Conservation (phyloP, 2,329 filamentous ascomycete species). For the Fusarium sp. region DNA sequence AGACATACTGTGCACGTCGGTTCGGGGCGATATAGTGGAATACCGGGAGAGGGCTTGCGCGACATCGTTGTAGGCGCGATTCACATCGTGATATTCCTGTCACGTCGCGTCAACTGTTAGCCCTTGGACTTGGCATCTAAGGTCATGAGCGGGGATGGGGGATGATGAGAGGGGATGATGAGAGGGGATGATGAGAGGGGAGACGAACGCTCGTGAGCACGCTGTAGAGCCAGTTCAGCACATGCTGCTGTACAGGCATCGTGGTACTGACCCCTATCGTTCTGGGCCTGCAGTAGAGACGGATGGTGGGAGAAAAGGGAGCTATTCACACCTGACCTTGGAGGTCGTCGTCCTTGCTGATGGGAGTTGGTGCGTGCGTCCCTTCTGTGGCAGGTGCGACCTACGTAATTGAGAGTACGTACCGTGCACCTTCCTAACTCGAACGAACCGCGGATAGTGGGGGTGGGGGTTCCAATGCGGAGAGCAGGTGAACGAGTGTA, state of each 20-base stretch:
- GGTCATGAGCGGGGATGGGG: conserved; percentile 20
- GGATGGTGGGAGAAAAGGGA: conserved; percentile 3
- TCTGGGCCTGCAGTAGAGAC: neutral
- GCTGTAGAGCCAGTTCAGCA: conserved; percentile 96
- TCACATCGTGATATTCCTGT: conserved; percentile 94
- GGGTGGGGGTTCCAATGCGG: conserved; percentile 21
- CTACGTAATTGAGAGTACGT: conserved; percentile 45
- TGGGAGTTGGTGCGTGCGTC: conserved; percentile 37
- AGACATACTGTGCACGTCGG: conserved; percentile 90
- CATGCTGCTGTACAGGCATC: conserved; percentile 87
- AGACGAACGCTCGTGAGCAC: conserved; percentile 81
- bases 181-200: conserved; percentile 5
- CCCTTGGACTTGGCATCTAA: conserved; percentile 7
- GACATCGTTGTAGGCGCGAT: conserved; percentile 92
- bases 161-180: conserved; percentile 7
- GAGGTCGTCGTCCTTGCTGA: conserved; percentile 34
- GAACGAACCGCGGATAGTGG: conserved; percentile 37
- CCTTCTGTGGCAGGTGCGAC: conserved; percentile 21
- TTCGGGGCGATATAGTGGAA: conserved; percentile 85
- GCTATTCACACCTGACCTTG: conserved; percentile 38
- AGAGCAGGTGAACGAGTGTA: neutral
- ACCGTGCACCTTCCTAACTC: conserved; percentile 39
- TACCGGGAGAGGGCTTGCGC: conserved; percentile 86
- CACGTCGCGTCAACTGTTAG: conserved; percentile 33
- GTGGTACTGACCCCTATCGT: conserved; percentile 41